Percentiles rank a stretch among this genome's conserved stretches.
Evolutionary conservation across 2,329 filamentous ascomycete genomes (phyloP).

Genomic region (Microsporum ferrugineum): DNA sequence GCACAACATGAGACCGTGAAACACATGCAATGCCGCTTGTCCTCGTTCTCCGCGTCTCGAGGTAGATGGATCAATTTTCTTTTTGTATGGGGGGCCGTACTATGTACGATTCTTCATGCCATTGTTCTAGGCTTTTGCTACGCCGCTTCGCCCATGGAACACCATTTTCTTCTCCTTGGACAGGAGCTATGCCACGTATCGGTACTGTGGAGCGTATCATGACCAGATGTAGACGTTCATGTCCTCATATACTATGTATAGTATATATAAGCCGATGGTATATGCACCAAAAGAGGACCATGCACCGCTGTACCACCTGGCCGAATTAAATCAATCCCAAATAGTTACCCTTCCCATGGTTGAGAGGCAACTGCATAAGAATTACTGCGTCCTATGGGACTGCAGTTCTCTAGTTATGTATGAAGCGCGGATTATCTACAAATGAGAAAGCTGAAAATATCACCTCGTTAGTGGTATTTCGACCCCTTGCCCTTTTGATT

Average conservation of each 20-base stretch:
- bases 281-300: not conserved
- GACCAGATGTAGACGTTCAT: not conserved
- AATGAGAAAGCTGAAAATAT: not conserved
- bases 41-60: not conserved
- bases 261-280: not conserved
- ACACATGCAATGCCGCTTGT: constrained; percentile 1
- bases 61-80: not conserved
- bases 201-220: not conserved
- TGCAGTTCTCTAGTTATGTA: not conserved
- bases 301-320: not conserved
- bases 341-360: not conserved
- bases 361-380: not conserved
- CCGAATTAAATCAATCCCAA: not conserved
- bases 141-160: not conserved
- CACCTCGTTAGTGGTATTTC: not conserved
- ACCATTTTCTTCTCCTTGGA: not conserved
- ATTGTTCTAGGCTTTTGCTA: constrained; percentile 2
- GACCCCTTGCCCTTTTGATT: not conserved
- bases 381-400: not conserved
- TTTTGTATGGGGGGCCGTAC: not conserved
- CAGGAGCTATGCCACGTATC: not conserved
- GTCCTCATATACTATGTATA: not conserved
- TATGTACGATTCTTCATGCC: not conserved
- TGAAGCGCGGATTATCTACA: not conserved
- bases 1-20: not conserved